A percentile compares a stretch with the other conserved stretches of the same genome.
These are phyloP conservation scores for Rhynchosporium agropyri DNA, from an alignment of 2,329 filamentous ascomycete species.

Conservation along the genomic window DNA sequence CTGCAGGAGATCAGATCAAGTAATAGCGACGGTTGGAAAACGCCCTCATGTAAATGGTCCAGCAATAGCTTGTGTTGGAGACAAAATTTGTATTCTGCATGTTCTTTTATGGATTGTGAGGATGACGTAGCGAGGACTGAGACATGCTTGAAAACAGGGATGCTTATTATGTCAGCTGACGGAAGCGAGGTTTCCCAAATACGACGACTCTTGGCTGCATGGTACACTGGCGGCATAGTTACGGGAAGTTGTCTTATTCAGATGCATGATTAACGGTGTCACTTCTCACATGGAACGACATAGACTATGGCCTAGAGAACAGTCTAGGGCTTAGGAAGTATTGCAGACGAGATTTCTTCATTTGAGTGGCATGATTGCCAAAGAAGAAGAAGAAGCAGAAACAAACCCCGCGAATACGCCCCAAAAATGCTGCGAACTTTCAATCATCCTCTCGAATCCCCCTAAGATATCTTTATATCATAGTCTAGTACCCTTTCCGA, in stretches of 20 bases:
- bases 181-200: not conserved
- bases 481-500: not conserved
- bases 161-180: constrained; percentile 6
- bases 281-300: no score
- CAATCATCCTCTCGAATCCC: not conserved
- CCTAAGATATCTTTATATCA: not conserved
- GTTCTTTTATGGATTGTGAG: not conserved
- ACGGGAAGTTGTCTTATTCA: no score
- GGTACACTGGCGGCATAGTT: no score
- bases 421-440: not conserved
- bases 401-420: not conserved
- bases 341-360: not conserved
- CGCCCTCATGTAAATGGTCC: not conserved
- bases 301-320: no score
- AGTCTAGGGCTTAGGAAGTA: no score
- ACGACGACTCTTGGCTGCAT: no score
- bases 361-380: not conserved
- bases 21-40: not conserved
- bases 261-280: no score
- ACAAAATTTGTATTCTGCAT: not conserved
- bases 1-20: not conserved
- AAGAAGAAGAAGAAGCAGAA: not conserved
- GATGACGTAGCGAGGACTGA: constrained; percentile 9
- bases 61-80: no score
- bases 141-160: not conserved